phyloP scores from a whole-genome alignment of 768 basidiomycete genomes.

The Astraeus odoratus region DNA sequence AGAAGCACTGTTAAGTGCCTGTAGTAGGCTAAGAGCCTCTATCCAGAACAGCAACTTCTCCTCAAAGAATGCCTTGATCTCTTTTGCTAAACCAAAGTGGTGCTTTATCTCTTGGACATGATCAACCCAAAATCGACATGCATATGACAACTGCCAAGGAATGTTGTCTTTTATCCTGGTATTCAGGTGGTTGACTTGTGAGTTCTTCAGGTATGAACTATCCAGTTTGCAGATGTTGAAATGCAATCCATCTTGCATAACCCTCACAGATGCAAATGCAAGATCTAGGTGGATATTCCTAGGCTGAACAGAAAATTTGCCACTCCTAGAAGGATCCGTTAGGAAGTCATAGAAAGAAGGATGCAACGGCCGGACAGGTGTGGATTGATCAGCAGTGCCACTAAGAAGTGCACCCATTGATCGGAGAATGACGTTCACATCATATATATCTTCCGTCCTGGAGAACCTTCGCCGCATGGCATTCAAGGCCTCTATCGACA shows the following conservation, averaged over 20 bases:
- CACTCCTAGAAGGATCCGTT: neutral
- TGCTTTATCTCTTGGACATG: no score
- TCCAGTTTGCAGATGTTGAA: conserved; percentile 30
- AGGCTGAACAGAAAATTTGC: conserved; percentile 1
- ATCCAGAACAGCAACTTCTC: conserved; percentile 3
- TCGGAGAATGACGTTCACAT: neutral
- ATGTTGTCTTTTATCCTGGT: no score
- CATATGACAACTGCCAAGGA: no score
- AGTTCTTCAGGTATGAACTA: conserved; percentile 21
- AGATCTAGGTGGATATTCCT: conserved; percentile 11
- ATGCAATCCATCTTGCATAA: conserved; percentile 21
- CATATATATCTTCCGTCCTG: neutral
- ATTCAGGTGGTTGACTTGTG: conserved; percentile 13
- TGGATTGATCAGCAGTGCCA: neutral
- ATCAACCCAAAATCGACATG: no score
- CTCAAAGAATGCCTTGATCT: neutral
- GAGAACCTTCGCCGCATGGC: neutral
- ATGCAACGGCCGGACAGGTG: conserved; percentile 14
- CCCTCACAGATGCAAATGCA: conserved; percentile 9
- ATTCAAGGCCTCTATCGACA: neutral
- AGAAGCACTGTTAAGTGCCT: neutral
- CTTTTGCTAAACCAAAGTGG: no score
- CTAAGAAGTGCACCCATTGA: conserved; percentile 6
- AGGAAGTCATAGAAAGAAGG: conserved; percentile 25
- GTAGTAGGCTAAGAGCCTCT: neutral